Conservation (phyloP, 768 basidiomycete genomes). For the Polyporus arcularius region DNA sequence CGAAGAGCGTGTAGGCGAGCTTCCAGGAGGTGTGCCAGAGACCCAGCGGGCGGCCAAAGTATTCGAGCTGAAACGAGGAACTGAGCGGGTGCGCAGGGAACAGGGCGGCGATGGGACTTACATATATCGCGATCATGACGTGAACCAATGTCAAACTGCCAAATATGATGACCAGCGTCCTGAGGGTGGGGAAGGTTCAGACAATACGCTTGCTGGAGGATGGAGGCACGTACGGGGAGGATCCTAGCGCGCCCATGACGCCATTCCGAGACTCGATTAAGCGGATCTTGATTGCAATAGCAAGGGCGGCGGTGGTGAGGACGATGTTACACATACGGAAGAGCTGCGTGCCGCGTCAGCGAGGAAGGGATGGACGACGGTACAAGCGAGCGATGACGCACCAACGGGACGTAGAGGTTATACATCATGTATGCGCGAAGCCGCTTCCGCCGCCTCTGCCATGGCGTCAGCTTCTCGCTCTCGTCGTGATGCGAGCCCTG, state of each 20-base stretch:
- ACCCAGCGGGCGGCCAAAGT: slow-evolving; percentile 90
- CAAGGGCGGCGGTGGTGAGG: slow-evolving; percentile 79
- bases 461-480: slow-evolving; percentile 25
- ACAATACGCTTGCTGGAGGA: background rate
- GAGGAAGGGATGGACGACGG: slow-evolving; percentile 2
- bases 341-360: slow-evolving; percentile 45
- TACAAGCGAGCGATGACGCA: slow-evolving; percentile 35
- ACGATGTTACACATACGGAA: slow-evolving; percentile 85
- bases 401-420: slow-evolving; percentile 80
- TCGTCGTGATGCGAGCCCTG: slow-evolving; percentile 16
- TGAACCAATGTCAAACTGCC: slow-evolving; percentile 81
- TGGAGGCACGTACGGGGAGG: slow-evolving; percentile 64
- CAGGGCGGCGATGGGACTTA: slow-evolving; percentile 37
- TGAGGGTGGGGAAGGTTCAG: slow-evolving; percentile 27
- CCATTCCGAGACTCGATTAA: slow-evolving; percentile 48
- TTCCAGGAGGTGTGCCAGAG: slow-evolving; percentile 89
- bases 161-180: slow-evolving; percentile 84
- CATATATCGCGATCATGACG: slow-evolving; percentile 85
- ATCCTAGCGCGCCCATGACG: slow-evolving; percentile 74
- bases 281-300: slow-evolving; percentile 76
- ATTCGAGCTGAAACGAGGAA: slow-evolving; percentile 65
- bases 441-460: slow-evolving; percentile 44
- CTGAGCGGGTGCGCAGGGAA: background rate
- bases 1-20: slow-evolving; percentile 81
- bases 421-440: slow-evolving; percentile 68